These are phyloP conservation scores for Elongisporangium anandrum DNA, from an alignment of 352 stramenopile species.

Conservation along the genomic window DNA sequence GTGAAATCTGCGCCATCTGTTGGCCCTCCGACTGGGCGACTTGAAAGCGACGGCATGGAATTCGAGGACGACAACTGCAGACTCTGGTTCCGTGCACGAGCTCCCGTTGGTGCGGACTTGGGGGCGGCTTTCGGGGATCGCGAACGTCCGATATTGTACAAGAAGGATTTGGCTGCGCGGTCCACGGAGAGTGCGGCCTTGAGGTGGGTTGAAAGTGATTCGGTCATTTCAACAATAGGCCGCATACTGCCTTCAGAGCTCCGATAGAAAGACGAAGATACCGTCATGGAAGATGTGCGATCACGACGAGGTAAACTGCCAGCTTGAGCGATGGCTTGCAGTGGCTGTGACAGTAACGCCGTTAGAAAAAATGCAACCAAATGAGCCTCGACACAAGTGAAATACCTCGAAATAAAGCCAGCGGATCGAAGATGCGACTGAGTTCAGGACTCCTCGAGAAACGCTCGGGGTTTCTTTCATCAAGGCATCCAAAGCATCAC, in stretches of 20 bases:
- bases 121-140: constrained; percentile 25
- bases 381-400: not conserved
- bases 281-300: constrained; percentile 26
- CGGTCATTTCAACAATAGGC: constrained; percentile 42
- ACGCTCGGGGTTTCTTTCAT: constrained; percentile 71
- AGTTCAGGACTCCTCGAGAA: constrained; percentile 73
- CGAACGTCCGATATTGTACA: constrained; percentile 62
- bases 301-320: constrained; percentile 59
- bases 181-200: constrained; percentile 67
- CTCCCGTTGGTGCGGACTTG: constrained; percentile 13
- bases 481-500: constrained; percentile 58
- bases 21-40: constrained; percentile 11
- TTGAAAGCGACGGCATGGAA: constrained; percentile 8
- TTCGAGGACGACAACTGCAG: constrained; percentile 9
- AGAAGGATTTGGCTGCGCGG: constrained; percentile 62
- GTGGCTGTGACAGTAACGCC: too few relatives aligned
- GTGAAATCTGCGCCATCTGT: constrained; percentile 59
- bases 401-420: constrained; percentile 78
- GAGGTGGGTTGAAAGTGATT: constrained; percentile 57
- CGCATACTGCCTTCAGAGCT: constrained; percentile 16
- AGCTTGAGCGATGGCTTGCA: constrained; percentile 59
- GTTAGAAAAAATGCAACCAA: too few relatives aligned
- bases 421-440: constrained; percentile 65
- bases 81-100: constrained; percentile 19
- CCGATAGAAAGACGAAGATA: constrained; percentile 8